phyloP scores from a whole-genome alignment of 192 early-diverging fungal species.

The Rhizophagus prolifer region DNA sequence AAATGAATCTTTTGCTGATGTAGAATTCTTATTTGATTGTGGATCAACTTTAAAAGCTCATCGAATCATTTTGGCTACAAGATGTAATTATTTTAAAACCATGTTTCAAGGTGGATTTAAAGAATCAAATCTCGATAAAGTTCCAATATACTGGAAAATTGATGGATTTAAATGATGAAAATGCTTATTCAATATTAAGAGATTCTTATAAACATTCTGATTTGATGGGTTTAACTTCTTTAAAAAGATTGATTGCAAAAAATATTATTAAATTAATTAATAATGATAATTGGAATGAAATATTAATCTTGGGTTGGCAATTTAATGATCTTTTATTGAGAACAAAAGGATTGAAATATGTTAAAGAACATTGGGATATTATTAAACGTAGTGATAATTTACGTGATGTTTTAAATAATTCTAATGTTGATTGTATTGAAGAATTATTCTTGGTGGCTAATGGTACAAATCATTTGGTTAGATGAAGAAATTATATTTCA shows the following conservation, averaged over 20 bases:
- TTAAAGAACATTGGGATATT: neutral
- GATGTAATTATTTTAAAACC: neutral
- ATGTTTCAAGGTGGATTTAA: neutral
- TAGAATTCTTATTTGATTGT: constrained; percentile 23
- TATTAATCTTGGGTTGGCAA: constrained; percentile 8
- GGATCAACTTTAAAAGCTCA: constrained; percentile 7
- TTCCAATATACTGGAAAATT: constrained; percentile 11
- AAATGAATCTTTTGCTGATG: constrained; percentile 4
- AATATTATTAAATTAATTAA: neutral
- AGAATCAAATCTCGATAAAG: neutral
- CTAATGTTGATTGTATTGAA: neutral
- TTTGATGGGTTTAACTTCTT: neutral
- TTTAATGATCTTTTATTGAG: neutral
- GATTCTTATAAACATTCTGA: constrained; percentile 1
- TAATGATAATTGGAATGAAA: constrained; percentile 19
- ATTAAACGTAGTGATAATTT: constrained; percentile 1
- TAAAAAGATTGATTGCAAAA: neutral
- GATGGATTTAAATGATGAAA: neutral
- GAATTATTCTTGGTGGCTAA: neutral
- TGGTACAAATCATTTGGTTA: neutral
- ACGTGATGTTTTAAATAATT: neutral
- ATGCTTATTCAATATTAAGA: neutral
- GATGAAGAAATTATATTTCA: neutral
- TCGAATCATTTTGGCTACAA: constrained; percentile 6
- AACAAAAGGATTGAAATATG: neutral